A percentile compares a stretch with the other conserved stretches of the same genome.
These are phyloP conservation scores for Lentinus tigrinus DNA, from an alignment of 768 basidiomycete species.

Conservation along the genomic window DNA sequence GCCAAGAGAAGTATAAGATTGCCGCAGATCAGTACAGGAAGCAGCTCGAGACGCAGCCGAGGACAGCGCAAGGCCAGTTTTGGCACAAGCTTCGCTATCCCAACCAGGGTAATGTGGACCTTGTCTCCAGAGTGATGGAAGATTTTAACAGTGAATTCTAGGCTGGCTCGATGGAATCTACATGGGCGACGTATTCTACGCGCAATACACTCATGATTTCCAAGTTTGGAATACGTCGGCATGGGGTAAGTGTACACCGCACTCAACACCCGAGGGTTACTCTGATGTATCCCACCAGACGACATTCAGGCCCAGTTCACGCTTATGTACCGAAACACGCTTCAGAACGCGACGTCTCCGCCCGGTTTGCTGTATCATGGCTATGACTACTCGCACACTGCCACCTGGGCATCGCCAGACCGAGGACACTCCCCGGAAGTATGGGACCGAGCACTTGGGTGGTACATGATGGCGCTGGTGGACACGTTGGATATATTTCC, in stretches of 20 bases:
- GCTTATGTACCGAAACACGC: constrained; percentile 44
- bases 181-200: constrained; percentile 47
- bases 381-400: constrained; percentile 44
- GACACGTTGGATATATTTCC: constrained; percentile 43
- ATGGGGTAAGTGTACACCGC: constrained; percentile 31
- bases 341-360: constrained; percentile 30
- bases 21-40: too few relatives aligned
- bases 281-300: constrained; percentile 20
- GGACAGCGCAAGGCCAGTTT: too few relatives aligned
- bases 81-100: too few relatives aligned
- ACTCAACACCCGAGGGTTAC: not conserved
- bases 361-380: constrained; percentile 47
- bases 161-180: constrained; percentile 48
- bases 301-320: constrained; percentile 43
- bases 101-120: not conserved
- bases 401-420: constrained; percentile 45
- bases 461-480: constrained; percentile 50
- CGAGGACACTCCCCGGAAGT: constrained; percentile 48
- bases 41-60: too few relatives aligned
- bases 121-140: not conserved
- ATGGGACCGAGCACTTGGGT: constrained; percentile 47
- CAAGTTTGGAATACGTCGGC: constrained; percentile 37
- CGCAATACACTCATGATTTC: constrained; percentile 38
- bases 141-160: constrained; percentile 5
- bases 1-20: too few relatives aligned